These are phyloP conservation scores for Pelargonium fulgidum DNA, from an alignment of 441 rosid species.

Conservation along the genomic window DNA sequence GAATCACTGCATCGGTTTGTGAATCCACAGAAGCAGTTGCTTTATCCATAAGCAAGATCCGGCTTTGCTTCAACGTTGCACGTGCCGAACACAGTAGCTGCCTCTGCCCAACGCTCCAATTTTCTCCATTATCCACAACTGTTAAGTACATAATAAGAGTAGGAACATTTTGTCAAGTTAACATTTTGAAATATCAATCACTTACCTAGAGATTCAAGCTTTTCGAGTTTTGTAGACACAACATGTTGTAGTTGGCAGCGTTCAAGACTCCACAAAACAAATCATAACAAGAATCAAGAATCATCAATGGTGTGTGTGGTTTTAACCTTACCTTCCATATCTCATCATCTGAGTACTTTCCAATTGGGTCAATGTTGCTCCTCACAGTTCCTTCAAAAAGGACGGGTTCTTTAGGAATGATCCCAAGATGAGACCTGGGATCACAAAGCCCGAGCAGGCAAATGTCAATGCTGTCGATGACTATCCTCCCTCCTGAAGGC, in stretches of 20 bases:
- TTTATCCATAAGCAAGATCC: conserved; percentile 78
- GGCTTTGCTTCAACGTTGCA: conserved; percentile 73
- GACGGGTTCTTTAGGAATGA: conserved; percentile 94
- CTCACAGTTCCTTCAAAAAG: conserved; percentile 87
- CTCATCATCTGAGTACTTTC: conserved; percentile 63
- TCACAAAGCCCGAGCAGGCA: conserved; percentile 79
- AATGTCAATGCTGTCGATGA: conserved; percentile 75
- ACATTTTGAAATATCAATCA: background rate
- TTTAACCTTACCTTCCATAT: conserved; percentile 74
- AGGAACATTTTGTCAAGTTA: conserved; percentile 4
- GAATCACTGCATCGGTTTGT: conserved; percentile 79
- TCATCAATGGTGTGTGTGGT: background rate
- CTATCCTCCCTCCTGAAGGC: conserved; percentile 68
- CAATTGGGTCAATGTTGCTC: conserved; percentile 75
- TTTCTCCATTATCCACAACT: conserved; percentile 88
- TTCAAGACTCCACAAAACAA: conserved; percentile 50
- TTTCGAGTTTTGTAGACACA: conserved; percentile 67
- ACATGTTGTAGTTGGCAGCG: conserved; percentile 89
- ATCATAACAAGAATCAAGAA: background rate
- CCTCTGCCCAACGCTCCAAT: conserved; percentile 97
- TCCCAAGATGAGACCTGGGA: conserved; percentile 71
- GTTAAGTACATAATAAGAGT: no score
- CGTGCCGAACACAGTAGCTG: conserved; percentile 86
- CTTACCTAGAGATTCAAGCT: conserved; percentile 71
- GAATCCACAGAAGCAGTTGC: conserved; percentile 97